Conservation (phyloP, 2,329 filamentous ascomycete species). For the Fusarium sp. region DNA sequence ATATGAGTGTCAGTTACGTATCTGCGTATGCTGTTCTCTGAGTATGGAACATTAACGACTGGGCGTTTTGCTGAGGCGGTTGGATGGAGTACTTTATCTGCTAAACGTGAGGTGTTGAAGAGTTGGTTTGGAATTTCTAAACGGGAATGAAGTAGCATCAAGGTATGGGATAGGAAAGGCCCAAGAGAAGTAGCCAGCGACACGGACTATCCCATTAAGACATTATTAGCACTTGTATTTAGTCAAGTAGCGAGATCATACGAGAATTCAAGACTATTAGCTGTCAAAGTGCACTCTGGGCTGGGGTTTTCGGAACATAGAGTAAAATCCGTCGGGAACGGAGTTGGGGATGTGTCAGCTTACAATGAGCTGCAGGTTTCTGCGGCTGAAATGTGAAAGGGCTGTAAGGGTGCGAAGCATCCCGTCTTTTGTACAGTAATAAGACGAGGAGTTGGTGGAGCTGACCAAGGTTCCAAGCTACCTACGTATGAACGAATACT, state of each 20-base stretch:
- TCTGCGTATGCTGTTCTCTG: conserved; percentile 88
- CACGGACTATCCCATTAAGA: too few relatives aligned
- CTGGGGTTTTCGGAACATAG: conserved; percentile 10
- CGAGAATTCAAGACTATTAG: conserved; percentile 3
- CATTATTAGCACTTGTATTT: too few relatives aligned
- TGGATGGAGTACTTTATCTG: background rate
- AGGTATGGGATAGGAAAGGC: background rate
- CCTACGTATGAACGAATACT: conserved; percentile 2
- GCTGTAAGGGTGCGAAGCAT: conserved; percentile 9
- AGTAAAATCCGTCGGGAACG: conserved; percentile 3
- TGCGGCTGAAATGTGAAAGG: conserved; percentile 17
- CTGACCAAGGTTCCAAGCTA: background rate
- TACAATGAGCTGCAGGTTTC: conserved; percentile 6
- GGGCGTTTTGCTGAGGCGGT: background rate
- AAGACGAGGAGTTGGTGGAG: conserved; percentile 25
- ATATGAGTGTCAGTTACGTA: conserved; percentile 95
- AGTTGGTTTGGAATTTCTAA: background rate
- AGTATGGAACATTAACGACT: background rate
- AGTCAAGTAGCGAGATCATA: background rate
- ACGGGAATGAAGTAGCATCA: background rate
- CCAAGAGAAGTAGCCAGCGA: background rate
- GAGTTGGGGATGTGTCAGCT: conserved; percentile 11
- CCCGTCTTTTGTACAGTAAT: conserved; percentile 14
- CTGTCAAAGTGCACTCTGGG: too few relatives aligned
- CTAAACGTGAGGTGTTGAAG: background rate